Percentiles rank a stretch among this genome's conserved stretches.
Evolutionary conservation across 345 rosid species (phyloP).

Genomic region (Kernera saxatilis): DNA sequence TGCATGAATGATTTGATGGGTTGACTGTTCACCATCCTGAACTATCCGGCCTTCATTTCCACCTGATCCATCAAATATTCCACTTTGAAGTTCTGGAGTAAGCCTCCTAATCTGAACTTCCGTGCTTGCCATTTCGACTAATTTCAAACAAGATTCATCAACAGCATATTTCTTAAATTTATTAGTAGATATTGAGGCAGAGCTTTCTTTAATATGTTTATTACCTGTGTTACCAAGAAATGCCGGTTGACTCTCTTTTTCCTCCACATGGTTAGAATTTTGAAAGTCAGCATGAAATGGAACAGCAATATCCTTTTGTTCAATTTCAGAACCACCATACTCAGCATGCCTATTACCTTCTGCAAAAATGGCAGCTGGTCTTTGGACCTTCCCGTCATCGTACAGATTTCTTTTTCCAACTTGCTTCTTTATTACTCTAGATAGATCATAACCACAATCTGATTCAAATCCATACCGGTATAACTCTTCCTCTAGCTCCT

Average conservation of each 20-base stretch:
- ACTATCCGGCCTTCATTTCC: slow-evolving; percentile 23
- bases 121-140: slow-evolving; percentile 24
- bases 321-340: slow-evolving; percentile 27
- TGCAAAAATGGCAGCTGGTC: slow-evolving; percentile 27
- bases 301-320: slow-evolving; percentile 19
- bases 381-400: slow-evolving; percentile 67
- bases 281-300: slow-evolving; percentile 18
- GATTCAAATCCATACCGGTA: slow-evolving; percentile 48
- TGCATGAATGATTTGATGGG: slow-evolving; percentile 27
- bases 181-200: slow-evolving; percentile 18
- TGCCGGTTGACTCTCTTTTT: slow-evolving; percentile 22
- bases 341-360: slow-evolving; percentile 20
- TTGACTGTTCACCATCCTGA: slow-evolving; percentile 30
- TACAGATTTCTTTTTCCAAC: slow-evolving; percentile 32
- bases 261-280: slow-evolving; percentile 28
- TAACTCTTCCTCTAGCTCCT: slow-evolving; percentile 41
- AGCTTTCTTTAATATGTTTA: slow-evolving; percentile 13
- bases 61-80: slow-evolving; percentile 24
- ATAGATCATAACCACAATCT: slow-evolving; percentile 31
- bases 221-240: slow-evolving; percentile 29
- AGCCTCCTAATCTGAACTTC: slow-evolving; percentile 24
- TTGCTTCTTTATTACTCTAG: slow-evolving; percentile 36
- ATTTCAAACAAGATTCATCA: slow-evolving; percentile 27
- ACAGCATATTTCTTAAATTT: slow-evolving; percentile 9
- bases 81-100: slow-evolving; percentile 15